Base-by-base conservation (phyloP, 768 basidiomycete species). In the Dentipellis sp. region DNA sequence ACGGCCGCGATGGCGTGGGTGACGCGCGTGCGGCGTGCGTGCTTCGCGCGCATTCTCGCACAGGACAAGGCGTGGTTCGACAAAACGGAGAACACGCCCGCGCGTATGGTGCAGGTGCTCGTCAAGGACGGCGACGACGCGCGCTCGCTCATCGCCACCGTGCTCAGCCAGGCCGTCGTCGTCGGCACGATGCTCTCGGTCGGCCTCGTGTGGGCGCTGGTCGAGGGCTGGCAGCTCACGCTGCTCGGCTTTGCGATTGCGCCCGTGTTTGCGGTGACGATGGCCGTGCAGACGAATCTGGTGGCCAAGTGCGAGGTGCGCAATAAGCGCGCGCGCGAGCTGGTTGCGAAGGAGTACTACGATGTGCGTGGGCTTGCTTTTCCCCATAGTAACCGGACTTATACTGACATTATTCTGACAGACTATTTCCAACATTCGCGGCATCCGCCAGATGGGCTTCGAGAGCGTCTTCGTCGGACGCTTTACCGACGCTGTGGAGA, bases 21-120 rank as follows among this genome's bases (percentile, higher is more conserved):
- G 21, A 82, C 80, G 4, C 62, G 65, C 17, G 65, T 97, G 29
- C 82, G 97, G 19, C 69, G 73, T 12, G 59, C 56, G 0, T 82
- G 80, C 2, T 84, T 86, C 64, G 63, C 63, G 4, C 77, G 72
- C 35, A 73, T 97, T 12, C 71, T 98, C 39, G 64, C 69, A 12
- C 94, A 95, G 68, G 91, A 97, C 68, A 91, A 88, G 70, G 67
- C 75, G 35, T 99, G 86, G 82, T 97, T 95, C 68, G 94, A 97
- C 66, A 71, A 74, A 57, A 71, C 76, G 5, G 73, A 77, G 45
- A 82, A 91, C 69, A 68, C 74, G 4, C 73, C 89, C 0, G 70
- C 77, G 21, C 71, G 75, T 7, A 69, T 98, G 11, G 81, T 87
- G 10, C 88, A 93, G 66, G 72, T 79, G 10, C 72, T 97, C 50